A percentile compares a stretch with the other conserved stretches of the same genome.
These are phyloP conservation scores for Lantana camara DNA, from an alignment of 257 asterid genomes.

Conservation along the genomic window DNA sequence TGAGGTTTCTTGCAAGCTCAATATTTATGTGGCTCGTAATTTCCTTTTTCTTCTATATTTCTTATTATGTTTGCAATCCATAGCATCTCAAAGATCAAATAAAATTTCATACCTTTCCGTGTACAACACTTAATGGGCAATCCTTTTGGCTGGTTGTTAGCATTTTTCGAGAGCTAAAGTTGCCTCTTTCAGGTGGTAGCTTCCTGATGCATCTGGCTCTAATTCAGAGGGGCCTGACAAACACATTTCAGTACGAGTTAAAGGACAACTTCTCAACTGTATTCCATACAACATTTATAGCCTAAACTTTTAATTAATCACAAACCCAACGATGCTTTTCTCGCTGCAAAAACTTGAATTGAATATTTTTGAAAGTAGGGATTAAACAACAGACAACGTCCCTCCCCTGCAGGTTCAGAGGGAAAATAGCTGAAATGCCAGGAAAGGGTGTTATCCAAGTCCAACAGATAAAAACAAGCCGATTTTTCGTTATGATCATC, in stretches of 20 bases:
- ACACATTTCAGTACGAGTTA: slow-evolving; percentile 25
- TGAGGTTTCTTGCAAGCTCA: not conserved
- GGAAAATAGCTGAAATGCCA: no score
- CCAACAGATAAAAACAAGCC: not conserved
- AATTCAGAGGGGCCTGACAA: slow-evolving; percentile 41
- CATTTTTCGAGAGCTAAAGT: slow-evolving; percentile 29
- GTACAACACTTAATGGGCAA: slow-evolving; percentile 24
- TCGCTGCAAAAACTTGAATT: no score
- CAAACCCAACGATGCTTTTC: slow-evolving; percentile 6
- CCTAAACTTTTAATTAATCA: not conserved
- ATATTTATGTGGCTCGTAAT: not conserved
- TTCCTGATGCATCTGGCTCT: slow-evolving; percentile 32
- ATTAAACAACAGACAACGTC: no score
- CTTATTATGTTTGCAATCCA: not conserved
- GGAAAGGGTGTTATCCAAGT: not conserved
- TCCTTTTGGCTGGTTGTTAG: slow-evolving; percentile 14
- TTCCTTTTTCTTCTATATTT: no score
- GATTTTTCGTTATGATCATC: no score
- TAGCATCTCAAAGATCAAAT: slow-evolving; percentile 7
- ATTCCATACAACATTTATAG: not conserved
- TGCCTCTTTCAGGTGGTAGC: slow-evolving; percentile 28
- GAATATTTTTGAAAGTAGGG: no score
- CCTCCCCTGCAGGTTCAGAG: no score
- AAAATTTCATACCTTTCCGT: slow-evolving; percentile 48
- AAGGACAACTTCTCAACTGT: not conserved